Evolutionary conservation across 2,329 filamentous ascomycete genomes (phyloP), one percentile per base, ranked within the genome.

Genomic region (Sporothrix schenckii): DNA sequence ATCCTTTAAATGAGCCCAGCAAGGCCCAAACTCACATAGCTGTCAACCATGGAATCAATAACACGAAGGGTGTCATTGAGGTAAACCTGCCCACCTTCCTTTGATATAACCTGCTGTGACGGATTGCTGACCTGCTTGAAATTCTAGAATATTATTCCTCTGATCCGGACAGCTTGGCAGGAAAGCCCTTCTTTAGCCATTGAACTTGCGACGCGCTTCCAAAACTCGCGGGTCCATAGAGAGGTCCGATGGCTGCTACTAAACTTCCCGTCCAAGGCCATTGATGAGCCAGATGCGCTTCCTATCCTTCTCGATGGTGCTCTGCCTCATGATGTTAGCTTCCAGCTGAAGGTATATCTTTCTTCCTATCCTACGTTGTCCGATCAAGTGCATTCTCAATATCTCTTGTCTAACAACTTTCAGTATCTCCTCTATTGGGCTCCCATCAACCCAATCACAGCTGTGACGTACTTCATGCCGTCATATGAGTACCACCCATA

Each of bases 361-460:
- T 30, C 52, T 54, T 24, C 24, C 52, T 24, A 16, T 54, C 13
- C 39, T 19, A 5, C 72, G 16, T 70, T 68, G 73, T 79, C 71
- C 71, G 60, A 6, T 19, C 56, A 44, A 21, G 5, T 53, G 61
- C 4, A 24, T 4, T 41, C 44, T 49, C 14, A 16, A 49, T 19
- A 19, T 49, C 44, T 16, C 11, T 3, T 72, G 68, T 49, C 77
- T 82, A 76, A 82, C 73, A 66, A 63, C 53, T 3, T 19, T 10
- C 74, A 93, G 88, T 97, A 97, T 79, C 83, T 99, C 19, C 83
- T 99, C 1, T 97, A 92, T 81, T 99, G 95, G 95, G 88, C 91
- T 27, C 89, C 95, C 0, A 90, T 97, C 44, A 97, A 97, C 77
- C 95, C 95, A 0, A 91, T 97, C 72, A 95, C 94, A 11, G 94